A percentile compares a stretch with the other conserved stretches of the same genome.
These are phyloP conservation scores for Podospora anserina DNA, from an alignment of 495 filamentous ascomycete genomes.

Conservation along the genomic window DNA sequence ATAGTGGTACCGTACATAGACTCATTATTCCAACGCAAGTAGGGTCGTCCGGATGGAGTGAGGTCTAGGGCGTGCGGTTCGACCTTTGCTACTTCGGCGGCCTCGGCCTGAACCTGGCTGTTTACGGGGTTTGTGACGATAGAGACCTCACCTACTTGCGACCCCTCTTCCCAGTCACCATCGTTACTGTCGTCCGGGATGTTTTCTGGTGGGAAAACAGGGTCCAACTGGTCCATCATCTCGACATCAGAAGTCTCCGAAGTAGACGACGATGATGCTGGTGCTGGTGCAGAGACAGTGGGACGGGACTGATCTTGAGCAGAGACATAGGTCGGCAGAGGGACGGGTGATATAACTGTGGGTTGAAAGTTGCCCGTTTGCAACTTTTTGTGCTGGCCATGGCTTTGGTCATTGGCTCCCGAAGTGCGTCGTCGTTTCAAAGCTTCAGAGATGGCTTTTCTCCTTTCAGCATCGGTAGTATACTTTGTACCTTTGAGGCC, in stretches of 20 bases:
- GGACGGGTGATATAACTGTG: neutral
- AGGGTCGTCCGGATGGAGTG: conserved; percentile 26
- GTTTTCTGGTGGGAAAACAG: neutral
- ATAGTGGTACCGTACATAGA: conserved; percentile 20
- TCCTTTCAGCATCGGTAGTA: neutral
- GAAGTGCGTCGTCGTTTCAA: neutral
- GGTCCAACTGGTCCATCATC: neutral
- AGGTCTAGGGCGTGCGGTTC: neutral
- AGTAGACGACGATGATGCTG: neutral
- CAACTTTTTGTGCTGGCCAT: neutral
- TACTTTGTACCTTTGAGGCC: neutral
- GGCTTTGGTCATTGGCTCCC: neutral
- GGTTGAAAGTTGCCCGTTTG: neutral
- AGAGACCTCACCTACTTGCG: neutral
- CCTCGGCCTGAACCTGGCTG: neutral
- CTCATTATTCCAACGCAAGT: conserved; percentile 25
- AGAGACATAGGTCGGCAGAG: too few species aligned
- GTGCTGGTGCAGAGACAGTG: neutral
- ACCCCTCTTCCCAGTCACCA: neutral
- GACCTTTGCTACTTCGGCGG: neutral
- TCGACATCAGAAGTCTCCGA: neutral
- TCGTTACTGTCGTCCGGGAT: neutral
- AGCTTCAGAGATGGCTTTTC: neutral
- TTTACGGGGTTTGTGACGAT: neutral
- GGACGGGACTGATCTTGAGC: too few species aligned